Evolutionary conservation across 495 filamentous ascomycete genomes (phyloP).

Genomic region (Podospora comata): DNA sequence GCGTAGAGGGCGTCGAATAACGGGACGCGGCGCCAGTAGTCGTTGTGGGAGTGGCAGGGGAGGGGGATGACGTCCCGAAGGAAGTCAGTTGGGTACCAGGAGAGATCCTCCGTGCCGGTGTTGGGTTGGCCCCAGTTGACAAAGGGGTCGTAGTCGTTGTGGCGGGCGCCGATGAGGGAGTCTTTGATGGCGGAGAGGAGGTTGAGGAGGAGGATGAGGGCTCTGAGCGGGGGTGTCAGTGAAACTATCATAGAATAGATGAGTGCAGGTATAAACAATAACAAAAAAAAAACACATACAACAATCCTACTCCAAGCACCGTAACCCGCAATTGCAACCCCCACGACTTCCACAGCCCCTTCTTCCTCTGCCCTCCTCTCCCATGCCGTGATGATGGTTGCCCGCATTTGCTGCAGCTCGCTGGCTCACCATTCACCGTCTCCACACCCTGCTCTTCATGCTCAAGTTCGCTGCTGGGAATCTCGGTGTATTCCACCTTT

Average conservation of each 20-base stretch:
- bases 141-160: conserved; percentile 49
- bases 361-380: conserved; percentile 1
- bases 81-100: conserved; percentile 72
- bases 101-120: conserved; percentile 46
- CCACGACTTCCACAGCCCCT: neutral
- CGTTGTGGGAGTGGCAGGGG: conserved; percentile 80
- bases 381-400: neutral
- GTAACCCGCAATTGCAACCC: neutral
- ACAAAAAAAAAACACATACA: neutral
- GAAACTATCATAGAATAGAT: neutral
- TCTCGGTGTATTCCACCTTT: neutral
- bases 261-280: neutral
- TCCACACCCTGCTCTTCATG: neutral
- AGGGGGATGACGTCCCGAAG: conserved; percentile 67
- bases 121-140: conserved; percentile 52
- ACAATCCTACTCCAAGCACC: neutral
- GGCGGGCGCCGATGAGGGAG: neutral
- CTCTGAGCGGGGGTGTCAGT: neutral
- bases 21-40: conserved; percentile 84
- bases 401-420: neutral
- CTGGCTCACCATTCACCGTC: neutral
- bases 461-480: neutral
- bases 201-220: conserved; percentile 3
- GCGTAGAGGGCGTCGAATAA: conserved; percentile 59
- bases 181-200: neutral